Evolutionary conservation across 441 rosid species (phyloP).

Genomic region (Corymbia citriodora): DNA sequence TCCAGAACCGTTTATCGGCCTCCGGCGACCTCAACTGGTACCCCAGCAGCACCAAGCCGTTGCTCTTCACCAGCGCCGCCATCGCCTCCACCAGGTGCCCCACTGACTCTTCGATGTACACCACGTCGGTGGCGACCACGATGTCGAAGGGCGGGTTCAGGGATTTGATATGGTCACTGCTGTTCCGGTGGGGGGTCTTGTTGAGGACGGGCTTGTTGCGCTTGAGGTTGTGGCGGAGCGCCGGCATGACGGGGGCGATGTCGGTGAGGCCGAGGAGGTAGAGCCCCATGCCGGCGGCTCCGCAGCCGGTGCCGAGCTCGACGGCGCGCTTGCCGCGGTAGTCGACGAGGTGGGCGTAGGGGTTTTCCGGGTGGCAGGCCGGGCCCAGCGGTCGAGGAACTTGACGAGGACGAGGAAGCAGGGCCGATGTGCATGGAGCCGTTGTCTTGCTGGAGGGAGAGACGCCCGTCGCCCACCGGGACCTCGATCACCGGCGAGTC

Average conservation of each 20-base stretch:
- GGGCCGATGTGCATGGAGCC: constrained; percentile 84
- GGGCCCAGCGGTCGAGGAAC: constrained; percentile 52
- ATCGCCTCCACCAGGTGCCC: constrained; percentile 52
- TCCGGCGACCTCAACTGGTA: constrained; percentile 83
- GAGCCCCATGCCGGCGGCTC: constrained; percentile 79
- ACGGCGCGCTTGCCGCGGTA: constrained; percentile 61
- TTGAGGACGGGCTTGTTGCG: constrained; percentile 65
- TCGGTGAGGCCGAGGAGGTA: constrained; percentile 67
- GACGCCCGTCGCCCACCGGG: constrained; percentile 38
- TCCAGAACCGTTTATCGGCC: constrained; percentile 77
- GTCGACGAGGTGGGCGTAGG: constrained; percentile 59
- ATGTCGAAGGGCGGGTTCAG: constrained; percentile 68
- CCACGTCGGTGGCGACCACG: constrained; percentile 81
- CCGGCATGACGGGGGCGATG: constrained; percentile 76
- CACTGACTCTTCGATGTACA: constrained; percentile 70
- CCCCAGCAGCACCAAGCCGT: constrained; percentile 65
- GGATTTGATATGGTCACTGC: constrained; percentile 35
- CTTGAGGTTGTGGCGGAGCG: constrained; percentile 79
- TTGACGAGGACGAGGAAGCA: constrained; percentile 82
- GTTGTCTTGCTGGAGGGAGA: constrained; percentile 81
- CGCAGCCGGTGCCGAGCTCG: constrained; percentile 81
- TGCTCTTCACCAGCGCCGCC: constrained; percentile 57
- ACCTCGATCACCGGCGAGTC: constrained; percentile 81
- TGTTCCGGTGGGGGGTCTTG: constrained; percentile 65
- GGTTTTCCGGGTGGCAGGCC: background rate